A percentile compares a stretch with the other conserved stretches of the same genome.
phyloP scores from a whole-genome alignment of 2,329 filamentous ascomycete species.

The Fusarium tupiense region DNA sequence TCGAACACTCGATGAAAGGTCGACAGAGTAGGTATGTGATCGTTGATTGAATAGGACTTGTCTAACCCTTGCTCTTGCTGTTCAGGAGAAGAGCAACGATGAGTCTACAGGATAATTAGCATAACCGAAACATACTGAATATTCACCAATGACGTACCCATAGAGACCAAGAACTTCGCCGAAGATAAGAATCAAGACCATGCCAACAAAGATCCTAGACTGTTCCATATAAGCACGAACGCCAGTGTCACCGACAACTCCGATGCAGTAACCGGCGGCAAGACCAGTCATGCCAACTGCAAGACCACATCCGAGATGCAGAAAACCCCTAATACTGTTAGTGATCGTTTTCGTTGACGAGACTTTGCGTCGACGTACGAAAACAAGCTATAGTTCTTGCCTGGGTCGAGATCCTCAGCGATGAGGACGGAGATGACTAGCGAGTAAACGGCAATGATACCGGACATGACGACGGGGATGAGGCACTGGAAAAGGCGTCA shows the following conservation, averaged over 20 bases:
- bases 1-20: slow-evolving; percentile 2
- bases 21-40: slow-evolving; percentile 4
- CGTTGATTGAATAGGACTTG: not conserved
- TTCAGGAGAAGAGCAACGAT: slow-evolving; percentile 95
- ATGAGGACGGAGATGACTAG: slow-evolving; percentile 98
- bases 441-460: slow-evolving; percentile 98
- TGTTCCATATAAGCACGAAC: slow-evolving; percentile 97
- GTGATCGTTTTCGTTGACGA: not conserved
- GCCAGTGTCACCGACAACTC: slow-evolving; percentile 92
- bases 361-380: slow-evolving; percentile 62
- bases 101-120: slow-evolving; percentile 63
- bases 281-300: slow-evolving; percentile 93
- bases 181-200: slow-evolving; percentile 99
- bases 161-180: slow-evolving; percentile 97
- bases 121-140: not conserved
- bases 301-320: slow-evolving; percentile 91
- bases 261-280: slow-evolving; percentile 95
- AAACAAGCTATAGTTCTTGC: slow-evolving; percentile 82
- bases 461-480: slow-evolving; percentile 95
- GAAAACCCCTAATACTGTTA: slow-evolving; percentile 73
- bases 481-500: slow-evolving; percentile 67
- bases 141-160: slow-evolving; percentile 69
- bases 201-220: slow-evolving; percentile 94
- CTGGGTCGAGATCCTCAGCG: slow-evolving; percentile 84
- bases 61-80: slow-evolving; percentile 77